Base-by-base conservation (phyloP, 805 yeast species). In the Ogataea saltuana region DNA sequence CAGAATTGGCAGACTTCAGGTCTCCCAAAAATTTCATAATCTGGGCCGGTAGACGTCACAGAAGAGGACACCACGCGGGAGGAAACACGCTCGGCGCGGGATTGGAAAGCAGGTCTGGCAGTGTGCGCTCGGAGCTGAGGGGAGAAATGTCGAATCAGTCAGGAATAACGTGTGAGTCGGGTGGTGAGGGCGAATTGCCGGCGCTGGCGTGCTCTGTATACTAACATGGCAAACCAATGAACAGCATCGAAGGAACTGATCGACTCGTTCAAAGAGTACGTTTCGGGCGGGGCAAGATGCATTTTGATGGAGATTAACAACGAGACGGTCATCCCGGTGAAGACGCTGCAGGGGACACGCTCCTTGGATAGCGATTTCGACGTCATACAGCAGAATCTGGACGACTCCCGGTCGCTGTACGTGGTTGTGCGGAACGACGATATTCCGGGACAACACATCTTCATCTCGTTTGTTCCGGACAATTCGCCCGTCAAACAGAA, bases 381-480 rank as follows among this genome's bases (percentile, higher is more conserved):
- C 15, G 38, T 52, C 6, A 51, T 78, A 6, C 64, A 55, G n/a
- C 22, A 54, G 6, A 54, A 51, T 22, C 46, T 72, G 30, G 50
- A 56, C 11, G 70, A 66, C 18, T 51, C 58, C 2, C 71, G 67
- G 18, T 79, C 88, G 11, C 54, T 67, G 11, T 84, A 82, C 53
- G 55, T 84, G 16, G 59, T 81, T 15, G 60, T 78, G 28, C 69
- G 70, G 33, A 66, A 71, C 38, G 62, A 59, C 29, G 56, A 49
- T 15, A 25, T 33, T 8, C 31, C 39, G 8, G 56, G 52, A 1
- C 58, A 57, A n/a, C 71, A 68, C 47, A 73, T 78, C 3, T 89
- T 91, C 55, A 75, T 89, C 34, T 80, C 93, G 16, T 90, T 75
- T 66, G 90, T 91, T 41, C 97, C 99, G 0, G 97, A 91, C 61